Conservation (phyloP, 1,284 basidiomycete species). For the Cryptococcus sp. region DNA sequence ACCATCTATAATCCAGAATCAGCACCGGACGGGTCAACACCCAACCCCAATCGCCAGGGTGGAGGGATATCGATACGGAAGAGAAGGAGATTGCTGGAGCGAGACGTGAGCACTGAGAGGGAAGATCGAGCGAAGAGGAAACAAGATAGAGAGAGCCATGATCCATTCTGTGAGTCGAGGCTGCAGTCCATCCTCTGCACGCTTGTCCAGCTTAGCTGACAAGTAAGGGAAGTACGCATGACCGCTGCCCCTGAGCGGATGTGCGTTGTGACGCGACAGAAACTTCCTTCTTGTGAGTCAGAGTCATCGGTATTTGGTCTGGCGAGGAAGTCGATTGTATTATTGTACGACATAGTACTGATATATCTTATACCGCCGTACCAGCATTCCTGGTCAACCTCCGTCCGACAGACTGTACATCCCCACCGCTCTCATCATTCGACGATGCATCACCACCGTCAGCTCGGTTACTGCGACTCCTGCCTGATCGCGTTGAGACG, state of each 20-base stretch:
- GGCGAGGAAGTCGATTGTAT: too few relatives aligned
- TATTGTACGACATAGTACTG: too few relatives aligned
- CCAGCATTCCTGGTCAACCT: conserved; percentile 28
- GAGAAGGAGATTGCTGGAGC: neutral
- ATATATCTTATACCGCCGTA: too few relatives aligned
- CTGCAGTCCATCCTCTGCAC: neutral
- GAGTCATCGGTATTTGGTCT: too few relatives aligned
- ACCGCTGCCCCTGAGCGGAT: neutral
- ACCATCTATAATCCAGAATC: neutral
- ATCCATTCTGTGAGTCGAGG: neutral
- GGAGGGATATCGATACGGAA: neutral
- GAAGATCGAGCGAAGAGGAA: too few relatives aligned
- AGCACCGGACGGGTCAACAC: neutral
- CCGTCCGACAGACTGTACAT: conserved; percentile 7
- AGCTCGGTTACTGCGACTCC: conserved; percentile 7
- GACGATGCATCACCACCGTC: neutral
- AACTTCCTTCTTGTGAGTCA: neutral
- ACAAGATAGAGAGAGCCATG: neutral
- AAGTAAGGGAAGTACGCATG: too few relatives aligned
- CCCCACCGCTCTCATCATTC: neutral
- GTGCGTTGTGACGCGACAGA: conserved; percentile 2
- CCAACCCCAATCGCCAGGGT: neutral
- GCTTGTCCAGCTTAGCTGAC: too few relatives aligned
- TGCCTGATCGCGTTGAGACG: conserved; percentile 23
- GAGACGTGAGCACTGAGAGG: neutral